phyloP scores from a whole-genome alignment of 495 filamentous ascomycete genomes.

The Penicillium riverlandense region DNA sequence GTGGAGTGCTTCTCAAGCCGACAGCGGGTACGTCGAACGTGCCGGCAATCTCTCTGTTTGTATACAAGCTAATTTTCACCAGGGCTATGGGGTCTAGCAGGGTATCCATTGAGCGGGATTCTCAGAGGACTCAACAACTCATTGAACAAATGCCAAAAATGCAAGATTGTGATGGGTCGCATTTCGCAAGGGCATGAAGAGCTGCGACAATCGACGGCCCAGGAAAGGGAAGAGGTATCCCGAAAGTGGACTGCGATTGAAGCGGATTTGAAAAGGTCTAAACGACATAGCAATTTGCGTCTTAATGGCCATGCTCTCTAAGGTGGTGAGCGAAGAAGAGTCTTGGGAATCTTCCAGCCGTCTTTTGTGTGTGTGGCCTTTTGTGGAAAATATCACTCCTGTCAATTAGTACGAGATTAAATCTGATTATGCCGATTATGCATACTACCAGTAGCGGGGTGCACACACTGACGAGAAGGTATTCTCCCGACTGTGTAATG shows the following conservation, averaged over 20 bases:
- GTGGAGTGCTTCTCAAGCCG: slow-evolving; percentile 64
- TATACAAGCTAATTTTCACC: slow-evolving; percentile 2
- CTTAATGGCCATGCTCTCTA: not conserved
- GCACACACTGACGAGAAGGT: no score
- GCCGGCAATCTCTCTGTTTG: slow-evolving; percentile 7
- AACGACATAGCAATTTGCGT: not conserved
- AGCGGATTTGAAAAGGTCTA: slow-evolving; percentile 1
- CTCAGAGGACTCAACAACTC: slow-evolving; percentile 64
- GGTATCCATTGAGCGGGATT: slow-evolving; percentile 68
- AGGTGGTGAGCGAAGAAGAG: no score
- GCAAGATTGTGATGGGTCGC: slow-evolving; percentile 27
- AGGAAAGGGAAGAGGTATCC: slow-evolving; percentile 5
- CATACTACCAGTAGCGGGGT: no score
- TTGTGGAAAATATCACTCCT: no score
- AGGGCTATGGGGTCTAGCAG: slow-evolving; percentile 57
- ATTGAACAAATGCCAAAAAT: slow-evolving; percentile 22
- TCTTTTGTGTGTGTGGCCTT: no score
- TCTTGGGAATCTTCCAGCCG: no score
- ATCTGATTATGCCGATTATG: no score
- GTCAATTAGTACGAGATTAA: no score
- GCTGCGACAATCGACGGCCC: slow-evolving; percentile 9
- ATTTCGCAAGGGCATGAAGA: slow-evolving; percentile 68
- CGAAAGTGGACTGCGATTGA: slow-evolving; percentile 1
- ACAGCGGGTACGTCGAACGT: slow-evolving; percentile 45
- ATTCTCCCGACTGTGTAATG: no score